phyloP scores from a whole-genome alignment of 768 basidiomycete species.

The Tulasnella sp. region DNA sequence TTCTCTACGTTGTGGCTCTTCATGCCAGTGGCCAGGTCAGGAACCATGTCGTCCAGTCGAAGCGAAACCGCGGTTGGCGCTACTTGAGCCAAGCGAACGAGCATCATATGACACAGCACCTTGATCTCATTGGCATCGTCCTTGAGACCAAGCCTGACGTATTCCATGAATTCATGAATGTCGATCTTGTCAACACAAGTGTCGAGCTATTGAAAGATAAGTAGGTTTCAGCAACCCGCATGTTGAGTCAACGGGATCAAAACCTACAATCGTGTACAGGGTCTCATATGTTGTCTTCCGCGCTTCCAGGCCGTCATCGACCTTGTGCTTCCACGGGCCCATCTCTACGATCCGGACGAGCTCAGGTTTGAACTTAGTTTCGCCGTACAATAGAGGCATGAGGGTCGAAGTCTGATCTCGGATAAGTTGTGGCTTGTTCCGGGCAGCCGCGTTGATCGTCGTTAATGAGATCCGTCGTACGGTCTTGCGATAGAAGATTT shows the following conservation, averaged over 20 bases:
- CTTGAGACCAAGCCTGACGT: conserved; percentile 73
- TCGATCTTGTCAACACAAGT: conserved; percentile 88
- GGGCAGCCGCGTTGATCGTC: conserved; percentile 88
- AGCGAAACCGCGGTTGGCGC: conserved; percentile 79
- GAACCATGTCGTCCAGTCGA: conserved; percentile 78
- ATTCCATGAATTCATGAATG: conserved; percentile 74
- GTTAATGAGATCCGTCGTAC: conserved; percentile 88
- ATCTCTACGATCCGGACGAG: conserved; percentile 90
- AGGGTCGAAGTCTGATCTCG: conserved; percentile 73
- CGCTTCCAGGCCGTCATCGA: conserved; percentile 94
- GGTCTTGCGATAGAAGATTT: conserved; percentile 48
- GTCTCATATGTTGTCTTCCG: conserved; percentile 98
- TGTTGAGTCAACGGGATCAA: background rate
- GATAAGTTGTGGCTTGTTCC: conserved; percentile 89
- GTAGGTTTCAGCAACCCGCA: background rate
- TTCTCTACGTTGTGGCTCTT: conserved; percentile 84
- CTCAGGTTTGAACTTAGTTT: conserved; percentile 72
- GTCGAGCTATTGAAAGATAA: conserved; percentile 56
- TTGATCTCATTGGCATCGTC: conserved; percentile 97
- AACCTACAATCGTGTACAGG: conserved; percentile 83
- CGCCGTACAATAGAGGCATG: conserved; percentile 77
- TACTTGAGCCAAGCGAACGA: conserved; percentile 83
- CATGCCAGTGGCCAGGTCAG: conserved; percentile 82
- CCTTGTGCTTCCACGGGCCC: conserved; percentile 96
- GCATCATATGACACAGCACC: conserved; percentile 91